Evolutionary conservation across 768 basidiomycete species (phyloP).

Genomic region (Pisolithus orientalis): DNA sequence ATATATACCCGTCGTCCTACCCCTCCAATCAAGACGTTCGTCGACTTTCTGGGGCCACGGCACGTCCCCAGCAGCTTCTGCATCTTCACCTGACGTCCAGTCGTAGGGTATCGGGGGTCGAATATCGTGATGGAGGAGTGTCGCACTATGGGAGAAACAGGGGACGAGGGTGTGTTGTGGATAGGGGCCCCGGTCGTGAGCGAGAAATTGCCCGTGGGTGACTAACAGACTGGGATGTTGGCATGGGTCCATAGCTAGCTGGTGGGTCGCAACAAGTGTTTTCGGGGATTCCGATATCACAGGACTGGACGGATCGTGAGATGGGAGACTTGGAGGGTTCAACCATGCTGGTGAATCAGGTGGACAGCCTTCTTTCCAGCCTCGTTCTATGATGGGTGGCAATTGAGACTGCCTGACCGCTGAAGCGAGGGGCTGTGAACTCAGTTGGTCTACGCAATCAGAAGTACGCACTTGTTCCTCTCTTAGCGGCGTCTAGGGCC

Average conservation of each 20-base stretch:
- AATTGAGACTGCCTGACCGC: slow-evolving; percentile 25
- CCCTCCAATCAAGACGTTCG: slow-evolving; percentile 65
- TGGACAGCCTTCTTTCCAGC: slow-evolving; percentile 18
- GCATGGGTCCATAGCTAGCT: slow-evolving; percentile 32
- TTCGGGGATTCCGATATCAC: slow-evolving; percentile 1
- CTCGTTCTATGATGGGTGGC: slow-evolving; percentile 25
- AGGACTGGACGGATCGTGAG: background rate
- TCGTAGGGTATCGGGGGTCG: slow-evolving; percentile 41
- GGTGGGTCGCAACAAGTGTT: slow-evolving; percentile 33
- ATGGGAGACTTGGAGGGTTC: slow-evolving; percentile 25
- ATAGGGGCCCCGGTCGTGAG: slow-evolving; percentile 38
- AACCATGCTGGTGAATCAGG: slow-evolving; percentile 22
- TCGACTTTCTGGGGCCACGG: slow-evolving; percentile 59
- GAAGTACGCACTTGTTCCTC: slow-evolving; percentile 19
- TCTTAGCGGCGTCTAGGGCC: slow-evolving; percentile 20
- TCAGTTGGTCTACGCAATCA: background rate
- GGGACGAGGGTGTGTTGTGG: slow-evolving; percentile 41
- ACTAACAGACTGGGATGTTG: slow-evolving; percentile 27
- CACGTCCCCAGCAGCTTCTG: slow-evolving; percentile 43
- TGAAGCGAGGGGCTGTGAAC: slow-evolving; percentile 2
- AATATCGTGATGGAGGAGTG: slow-evolving; percentile 50
- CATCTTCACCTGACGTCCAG: slow-evolving; percentile 39
- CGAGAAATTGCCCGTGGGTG: slow-evolving; percentile 49
- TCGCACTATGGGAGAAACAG: slow-evolving; percentile 47
- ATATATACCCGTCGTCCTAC: slow-evolving; percentile 63